These are phyloP conservation scores for Gossypium bickii DNA, from an alignment of 345 rosid genomes.

Conservation along the genomic window DNA sequence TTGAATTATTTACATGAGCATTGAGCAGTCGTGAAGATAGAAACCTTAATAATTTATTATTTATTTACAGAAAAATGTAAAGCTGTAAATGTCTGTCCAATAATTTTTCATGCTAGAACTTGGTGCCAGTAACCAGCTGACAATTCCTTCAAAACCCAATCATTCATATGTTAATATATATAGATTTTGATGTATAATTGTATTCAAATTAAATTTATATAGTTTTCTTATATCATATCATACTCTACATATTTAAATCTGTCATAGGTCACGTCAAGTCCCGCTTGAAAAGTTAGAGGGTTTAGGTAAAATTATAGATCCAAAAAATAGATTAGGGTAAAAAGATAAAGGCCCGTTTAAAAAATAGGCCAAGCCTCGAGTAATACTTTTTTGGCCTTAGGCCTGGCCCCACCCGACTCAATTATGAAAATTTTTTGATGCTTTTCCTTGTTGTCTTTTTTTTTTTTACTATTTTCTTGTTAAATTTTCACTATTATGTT, in stretches of 20 bases:
- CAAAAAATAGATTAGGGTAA: accelerated
- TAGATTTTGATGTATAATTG: too few species aligned
- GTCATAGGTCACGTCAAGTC: accelerated
- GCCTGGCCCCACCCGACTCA: accelerated
- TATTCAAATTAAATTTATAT: too few species aligned
- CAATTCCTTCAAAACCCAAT: neutral
- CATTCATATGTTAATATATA: too few species aligned
- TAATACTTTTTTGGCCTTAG: too few species aligned
- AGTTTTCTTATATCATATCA: too few species aligned
- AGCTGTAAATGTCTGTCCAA: neutral
- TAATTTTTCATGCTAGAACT: neutral
- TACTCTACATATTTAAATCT: too few species aligned
- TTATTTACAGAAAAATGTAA: neutral
- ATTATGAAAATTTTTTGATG: too few species aligned
- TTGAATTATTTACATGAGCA: neutral
- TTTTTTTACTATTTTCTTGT: too few species aligned
- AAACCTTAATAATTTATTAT: neutral
- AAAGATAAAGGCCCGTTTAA: accelerated
- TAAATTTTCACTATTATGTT: too few species aligned
- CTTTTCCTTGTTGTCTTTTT: too few species aligned
- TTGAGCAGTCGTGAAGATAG: neutral
- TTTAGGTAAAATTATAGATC: accelerated
- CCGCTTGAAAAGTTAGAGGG: accelerated
- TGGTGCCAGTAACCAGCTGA: neutral
- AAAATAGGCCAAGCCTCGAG: too few species aligned